Base-by-base conservation (phyloP, 371 early-diverging fungal genomes). In the Fennellomyces sp. region DNA sequence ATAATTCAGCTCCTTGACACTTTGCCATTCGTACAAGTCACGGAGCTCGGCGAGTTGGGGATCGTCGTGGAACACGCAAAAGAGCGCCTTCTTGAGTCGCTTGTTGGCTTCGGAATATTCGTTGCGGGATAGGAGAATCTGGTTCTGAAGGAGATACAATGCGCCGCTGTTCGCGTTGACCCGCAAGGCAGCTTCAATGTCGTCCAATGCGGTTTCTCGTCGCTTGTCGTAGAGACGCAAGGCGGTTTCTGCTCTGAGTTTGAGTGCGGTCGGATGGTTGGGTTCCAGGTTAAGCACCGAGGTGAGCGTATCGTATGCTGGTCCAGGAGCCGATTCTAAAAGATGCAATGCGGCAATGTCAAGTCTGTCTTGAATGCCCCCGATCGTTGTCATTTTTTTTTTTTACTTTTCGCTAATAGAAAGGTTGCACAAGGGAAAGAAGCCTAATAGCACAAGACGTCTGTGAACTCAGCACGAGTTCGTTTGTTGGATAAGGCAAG, bases 401-500 rank as follows among this genome's bases (percentile, higher is more conserved):
- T 39, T 39, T 2, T 6, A n/a, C 13, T 39, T 39, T 39, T 39
- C 17, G 39, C 13, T 11, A 6, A 2, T 39, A 19, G 39, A 6
- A n/a, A n/a, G 35, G 35, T 33, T 8, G 13, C 35, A 33, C 35
- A 33, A 33, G 13, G 35, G 13, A 13, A 33, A 13, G 13, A 33
- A 33, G 35, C 6, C 6, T 6, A 33, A 33, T 33, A 8, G 35
- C 13, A 13, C 35, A 33, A n/a, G n/a, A n/a, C n/a, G n/a, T n/a
- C n/a, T n/a, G n/a, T n/a, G n/a, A n/a, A n/a, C n/a, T n/a, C 21
- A 21, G 21, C 45, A 45, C 45, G 45, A 45, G 45, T 45, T 45
- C 12, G 8, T 5, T 45, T 5, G 45, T 21, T 45, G 23, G 5
- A 45, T 45, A 15, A 21, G 45, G 45, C 45, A 45, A 21, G 45